These are phyloP conservation scores for Leccinum fallax DNA, from an alignment of 1,284 basidiomycete species.

Conservation along the genomic window DNA sequence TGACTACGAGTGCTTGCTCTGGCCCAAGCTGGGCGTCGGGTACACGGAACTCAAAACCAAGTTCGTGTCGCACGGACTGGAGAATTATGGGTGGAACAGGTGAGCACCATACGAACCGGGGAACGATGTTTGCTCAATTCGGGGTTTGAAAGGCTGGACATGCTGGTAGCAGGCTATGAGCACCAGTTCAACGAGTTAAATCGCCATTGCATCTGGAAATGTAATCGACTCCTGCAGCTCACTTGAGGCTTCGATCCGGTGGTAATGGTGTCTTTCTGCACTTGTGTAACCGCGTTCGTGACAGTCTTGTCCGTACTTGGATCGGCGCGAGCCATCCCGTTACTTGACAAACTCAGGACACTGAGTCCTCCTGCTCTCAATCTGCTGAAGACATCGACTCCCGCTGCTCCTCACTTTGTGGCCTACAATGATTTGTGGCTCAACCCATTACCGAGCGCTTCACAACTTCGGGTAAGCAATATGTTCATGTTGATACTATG, in stretches of 20 bases:
- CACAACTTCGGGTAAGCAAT: conserved; percentile 41
- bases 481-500: background rate
- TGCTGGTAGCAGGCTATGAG: conserved; percentile 87
- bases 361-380: conserved; percentile 38
- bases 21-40: conserved; percentile 87
- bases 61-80: conserved; percentile 80
- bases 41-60: conserved; percentile 80
- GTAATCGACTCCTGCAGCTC: conserved; percentile 7
- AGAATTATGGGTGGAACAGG: conserved; percentile 85
- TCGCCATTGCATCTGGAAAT: background rate
- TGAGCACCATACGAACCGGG: conserved; percentile 30
- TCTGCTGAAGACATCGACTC: conserved; percentile 44
- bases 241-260: background rate
- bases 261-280: conserved; percentile 25
- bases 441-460: conserved; percentile 42
- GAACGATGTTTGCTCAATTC: background rate
- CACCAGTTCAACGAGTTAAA: conserved; percentile 71
- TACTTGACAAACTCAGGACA: conserved; percentile 20
- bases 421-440: conserved; percentile 50
- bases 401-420: conserved; percentile 52
- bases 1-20: conserved; percentile 87
- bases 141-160: conserved; percentile 57
- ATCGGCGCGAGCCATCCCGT: conserved; percentile 17
- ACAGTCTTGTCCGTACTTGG: conserved; percentile 17
- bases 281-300: conserved; percentile 3